These are phyloP conservation scores for Paramecium caudatum DNA, from an alignment of 73 alveolate species.

Conservation along the genomic window DNA sequence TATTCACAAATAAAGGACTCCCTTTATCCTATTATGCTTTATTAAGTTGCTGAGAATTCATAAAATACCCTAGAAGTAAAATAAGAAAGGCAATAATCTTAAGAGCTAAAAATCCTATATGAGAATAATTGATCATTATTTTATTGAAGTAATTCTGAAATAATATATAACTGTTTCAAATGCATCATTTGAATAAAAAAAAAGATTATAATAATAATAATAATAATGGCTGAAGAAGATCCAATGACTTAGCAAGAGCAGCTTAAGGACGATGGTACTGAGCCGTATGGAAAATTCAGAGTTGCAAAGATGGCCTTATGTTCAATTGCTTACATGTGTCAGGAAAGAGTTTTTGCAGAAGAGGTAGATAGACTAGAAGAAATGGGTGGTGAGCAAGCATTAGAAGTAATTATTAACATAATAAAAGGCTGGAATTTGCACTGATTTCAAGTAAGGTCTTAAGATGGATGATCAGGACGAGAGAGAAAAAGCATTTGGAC, in stretches of 20 bases:
- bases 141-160: too few relatives aligned
- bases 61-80: not conserved
- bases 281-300: constrained; percentile 70
- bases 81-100: constrained; percentile 27
- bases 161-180: constrained; percentile 48
- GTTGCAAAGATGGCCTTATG: constrained; percentile 50
- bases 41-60: constrained; percentile 2
- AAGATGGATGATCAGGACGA: constrained; percentile 36
- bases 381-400: constrained; percentile 67
- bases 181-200: not conserved
- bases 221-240: constrained; percentile 41
- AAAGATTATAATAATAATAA: constrained; percentile 31
- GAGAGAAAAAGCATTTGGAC: constrained; percentile 82
- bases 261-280: constrained; percentile 27
- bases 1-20: constrained; percentile 23
- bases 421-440: constrained; percentile 52
- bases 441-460: constrained; percentile 72
- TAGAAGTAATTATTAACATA: not conserved
- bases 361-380: constrained; percentile 78
- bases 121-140: constrained; percentile 22
- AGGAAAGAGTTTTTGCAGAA: constrained; percentile 78
- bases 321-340: constrained; percentile 73
- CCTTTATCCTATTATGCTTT: constrained; percentile 27
- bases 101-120: constrained; percentile 1
- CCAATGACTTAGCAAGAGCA: constrained; percentile 47